Evolutionary conservation across 305 asterid genomes (phyloP).

Genomic region (Fraxinus latifolia): DNA sequence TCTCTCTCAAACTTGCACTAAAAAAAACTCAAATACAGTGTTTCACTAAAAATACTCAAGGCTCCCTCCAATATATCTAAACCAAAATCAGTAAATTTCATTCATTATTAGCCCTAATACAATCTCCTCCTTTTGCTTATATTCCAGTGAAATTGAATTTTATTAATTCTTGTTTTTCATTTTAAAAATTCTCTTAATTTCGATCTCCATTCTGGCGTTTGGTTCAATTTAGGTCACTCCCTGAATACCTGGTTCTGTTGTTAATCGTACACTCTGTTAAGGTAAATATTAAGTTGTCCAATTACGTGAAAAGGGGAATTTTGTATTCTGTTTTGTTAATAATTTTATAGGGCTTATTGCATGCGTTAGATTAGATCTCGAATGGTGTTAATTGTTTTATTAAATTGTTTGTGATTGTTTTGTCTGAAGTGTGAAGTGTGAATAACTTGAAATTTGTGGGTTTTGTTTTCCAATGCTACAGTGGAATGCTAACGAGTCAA

Average conservation of each 20-base stretch:
- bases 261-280: constrained; percentile 27
- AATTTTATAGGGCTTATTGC: constrained; percentile 30
- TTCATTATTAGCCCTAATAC: too few relatives aligned
- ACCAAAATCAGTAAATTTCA: too few relatives aligned
- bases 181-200: constrained; percentile 19
- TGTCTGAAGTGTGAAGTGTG: constrained; percentile 25
- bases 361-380: constrained; percentile 41
- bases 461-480: constrained; percentile 50
- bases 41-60: constrained; percentile 30
- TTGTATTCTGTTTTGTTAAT: constrained; percentile 20
- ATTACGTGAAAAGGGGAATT: constrained; percentile 21
- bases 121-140: too few relatives aligned
- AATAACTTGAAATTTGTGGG: constrained; percentile 28
- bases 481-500: constrained; percentile 66
- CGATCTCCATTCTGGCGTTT: constrained; percentile 36
- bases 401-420: constrained; percentile 15
- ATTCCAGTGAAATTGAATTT: too few relatives aligned
- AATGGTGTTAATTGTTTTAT: constrained; percentile 23
- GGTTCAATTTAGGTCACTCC: constrained; percentile 15
- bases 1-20: constrained; percentile 21
- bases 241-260: constrained; percentile 22
- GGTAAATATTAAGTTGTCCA: constrained; percentile 29
- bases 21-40: constrained; percentile 33
- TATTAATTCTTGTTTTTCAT: too few relatives aligned
- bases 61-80: constrained; percentile 40